Conservation (phyloP, 805 yeast genomes). For the Saccharomycopsis oosterbeekiorum region DNA sequence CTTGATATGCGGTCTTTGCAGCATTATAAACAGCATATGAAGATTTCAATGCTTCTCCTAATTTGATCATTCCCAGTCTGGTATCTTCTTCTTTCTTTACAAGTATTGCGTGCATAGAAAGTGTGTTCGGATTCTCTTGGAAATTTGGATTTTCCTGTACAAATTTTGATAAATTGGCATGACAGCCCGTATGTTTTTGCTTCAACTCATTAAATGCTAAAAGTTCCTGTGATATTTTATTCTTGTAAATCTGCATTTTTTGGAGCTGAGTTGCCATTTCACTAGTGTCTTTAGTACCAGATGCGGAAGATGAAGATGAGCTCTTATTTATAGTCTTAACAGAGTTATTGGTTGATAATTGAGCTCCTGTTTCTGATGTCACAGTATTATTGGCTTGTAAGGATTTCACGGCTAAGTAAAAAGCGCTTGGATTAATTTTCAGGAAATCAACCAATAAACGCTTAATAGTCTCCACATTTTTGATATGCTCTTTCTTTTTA, state of each 20-base stretch:
- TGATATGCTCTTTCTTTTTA: constrained; percentile 17
- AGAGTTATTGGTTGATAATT: neutral
- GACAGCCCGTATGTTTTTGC: neutral
- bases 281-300: neutral
- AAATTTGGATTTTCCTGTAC: neutral
- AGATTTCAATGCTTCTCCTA: neutral
- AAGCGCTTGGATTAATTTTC: constrained; percentile 1
- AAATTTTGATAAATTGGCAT: neutral
- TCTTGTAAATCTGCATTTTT: neutral
- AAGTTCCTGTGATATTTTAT: neutral
- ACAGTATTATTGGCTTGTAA: neutral
- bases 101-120: neutral
- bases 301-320: neutral
- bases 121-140: neutral
- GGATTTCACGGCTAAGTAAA: neutral
- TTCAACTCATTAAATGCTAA: neutral
- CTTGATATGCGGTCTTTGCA: neutral
- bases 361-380: neutral
- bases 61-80: neutral
- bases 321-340: neutral
- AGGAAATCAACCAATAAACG: constrained; percentile 8
- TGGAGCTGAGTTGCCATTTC: neutral
- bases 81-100: neutral
- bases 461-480: constrained; percentile 11
- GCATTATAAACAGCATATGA: neutral